Evolutionary conservation across 768 basidiomycete genomes (phyloP), one percentile per base, ranked within the genome.

Genomic region (Pleurotus eryngii): DNA sequence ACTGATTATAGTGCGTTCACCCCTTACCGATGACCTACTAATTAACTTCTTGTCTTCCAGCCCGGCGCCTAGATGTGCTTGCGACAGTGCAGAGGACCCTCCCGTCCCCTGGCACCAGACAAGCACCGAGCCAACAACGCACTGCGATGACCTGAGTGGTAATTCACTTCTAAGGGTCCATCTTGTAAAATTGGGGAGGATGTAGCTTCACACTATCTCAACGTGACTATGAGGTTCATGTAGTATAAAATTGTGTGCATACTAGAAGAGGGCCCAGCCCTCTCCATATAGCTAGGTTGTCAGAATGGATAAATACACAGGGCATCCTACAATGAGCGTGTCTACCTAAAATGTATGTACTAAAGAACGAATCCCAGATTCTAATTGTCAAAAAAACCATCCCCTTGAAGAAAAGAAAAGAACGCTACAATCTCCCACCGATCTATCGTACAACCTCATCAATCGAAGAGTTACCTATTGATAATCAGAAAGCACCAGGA

Each of bases 1-100:
- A 66, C 77, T 49, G 89, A 92, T 62, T 90, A 90, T 64, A 75
- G 89, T 87, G 64, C 64, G 87, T 67, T 57, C 24, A 26, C 30
- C 55, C 30, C 55, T 24, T 55, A 22, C 38, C 24, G 26, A 30
- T 50, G 26, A n/a, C 27, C 22, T 17, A 24, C 27, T n/a, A 15
- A 27, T 39, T 42, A 49, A 57, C 48, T 20, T 50, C 38, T 47
- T 51, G 48, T 17, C 49, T 57, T 37, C 17, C 61, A 85, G 83
- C 71, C 46, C 80, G 76, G 55, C 84, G 83, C 11, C 68, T 84
- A 24, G 72, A 72, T 26, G 78, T 85, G 53, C 73, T 87, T 55
- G 68, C 77, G 18, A 76, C 81, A 40, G 75, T 86, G 62, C 75
- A 80, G 22, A 80, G 79, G 57, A 75, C 73, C 62, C 72, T 54